Evolutionary conservation across 164 flowering plant species (phyloP).

Genomic region (Chloranthus sessilifolius): DNA sequence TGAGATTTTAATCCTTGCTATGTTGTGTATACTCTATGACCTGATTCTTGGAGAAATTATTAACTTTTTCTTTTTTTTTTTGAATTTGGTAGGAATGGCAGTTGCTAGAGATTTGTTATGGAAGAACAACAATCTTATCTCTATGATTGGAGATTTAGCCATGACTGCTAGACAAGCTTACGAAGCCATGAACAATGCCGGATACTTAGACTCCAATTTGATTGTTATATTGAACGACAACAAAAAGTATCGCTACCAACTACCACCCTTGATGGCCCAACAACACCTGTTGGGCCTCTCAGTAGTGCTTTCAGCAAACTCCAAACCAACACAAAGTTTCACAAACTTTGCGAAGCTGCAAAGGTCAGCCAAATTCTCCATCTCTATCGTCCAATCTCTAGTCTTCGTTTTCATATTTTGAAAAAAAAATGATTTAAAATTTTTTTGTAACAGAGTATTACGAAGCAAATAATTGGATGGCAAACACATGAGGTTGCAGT

Average conservation of each 20-base stretch:
- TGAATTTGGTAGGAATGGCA: constrained; percentile 64
- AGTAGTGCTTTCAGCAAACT: constrained; percentile 61
- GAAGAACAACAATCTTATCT: constrained; percentile 65
- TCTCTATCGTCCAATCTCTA: no score
- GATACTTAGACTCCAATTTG: constrained; percentile 73
- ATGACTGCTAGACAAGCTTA: constrained; percentile 99
- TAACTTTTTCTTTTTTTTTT: no score
- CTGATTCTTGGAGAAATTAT: no score
- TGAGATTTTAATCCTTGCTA: no score
- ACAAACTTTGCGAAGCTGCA: constrained; percentile 26
- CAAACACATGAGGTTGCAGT: constrained; percentile 72
- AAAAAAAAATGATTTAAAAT: constrained; percentile 10
- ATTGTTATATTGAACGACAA: constrained; percentile 81
- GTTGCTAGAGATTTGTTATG: constrained; percentile 79
- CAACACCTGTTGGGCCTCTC: constrained; percentile 92
- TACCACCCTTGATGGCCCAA: constrained; percentile 91
- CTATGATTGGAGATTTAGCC: constrained; percentile 96
- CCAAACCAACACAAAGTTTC: constrained; percentile 68
- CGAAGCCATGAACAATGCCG: constrained; percentile 94
- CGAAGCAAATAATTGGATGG: constrained; percentile 75
- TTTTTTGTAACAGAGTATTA: constrained; percentile 41
- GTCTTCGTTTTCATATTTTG: no score
- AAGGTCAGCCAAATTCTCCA: no score
- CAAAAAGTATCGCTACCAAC: constrained; percentile 87
- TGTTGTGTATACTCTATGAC: no score